Conservation (phyloP, 176 grass and related monocot species). For the Carex pumila region DNA sequence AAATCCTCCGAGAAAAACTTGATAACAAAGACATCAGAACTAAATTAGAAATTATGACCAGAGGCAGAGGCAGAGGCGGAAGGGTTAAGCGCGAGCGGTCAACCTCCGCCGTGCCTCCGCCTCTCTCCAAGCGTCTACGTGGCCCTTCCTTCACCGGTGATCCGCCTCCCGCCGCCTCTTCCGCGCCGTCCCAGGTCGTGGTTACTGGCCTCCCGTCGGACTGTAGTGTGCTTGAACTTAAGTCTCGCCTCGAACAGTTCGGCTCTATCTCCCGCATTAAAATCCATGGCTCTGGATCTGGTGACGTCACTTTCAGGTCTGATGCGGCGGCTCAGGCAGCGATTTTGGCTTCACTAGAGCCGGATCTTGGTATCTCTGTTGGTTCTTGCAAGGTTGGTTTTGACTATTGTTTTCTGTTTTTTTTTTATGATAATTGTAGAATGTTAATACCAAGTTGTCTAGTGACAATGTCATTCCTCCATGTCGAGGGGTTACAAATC, state of each 20-base stretch:
- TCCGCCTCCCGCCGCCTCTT: neutral
- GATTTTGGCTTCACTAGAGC: slow-evolving; percentile 64
- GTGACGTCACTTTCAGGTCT: slow-evolving; percentile 72
- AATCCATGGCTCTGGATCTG: slow-evolving; percentile 45
- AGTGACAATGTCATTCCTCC: neutral
- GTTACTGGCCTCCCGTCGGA: slow-evolving; percentile 50
- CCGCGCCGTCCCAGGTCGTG: slow-evolving; percentile 30
- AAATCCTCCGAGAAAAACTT: too few relatives aligned
- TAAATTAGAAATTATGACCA: neutral
- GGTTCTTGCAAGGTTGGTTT: slow-evolving; percentile 50
- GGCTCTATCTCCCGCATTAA: slow-evolving; percentile 63
- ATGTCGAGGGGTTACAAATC: neutral
- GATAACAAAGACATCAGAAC: neutral
- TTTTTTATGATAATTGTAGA: neutral
- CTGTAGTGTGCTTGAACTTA: slow-evolving; percentile 83
- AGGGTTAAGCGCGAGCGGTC: slow-evolving; percentile 45
- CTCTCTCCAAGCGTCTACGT: slow-evolving; percentile 35
- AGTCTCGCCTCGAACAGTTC: slow-evolving; percentile 64
- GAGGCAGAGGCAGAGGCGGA: neutral
- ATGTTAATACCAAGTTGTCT: neutral
- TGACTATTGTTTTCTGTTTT: neutral
- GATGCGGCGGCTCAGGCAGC: slow-evolving; percentile 37
- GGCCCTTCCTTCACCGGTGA: neutral
- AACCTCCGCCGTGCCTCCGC: slow-evolving; percentile 20
- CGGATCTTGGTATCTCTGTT: slow-evolving; percentile 34